Conservation (phyloP, 768 basidiomycete species). For the Suillus hirtellus region DNA sequence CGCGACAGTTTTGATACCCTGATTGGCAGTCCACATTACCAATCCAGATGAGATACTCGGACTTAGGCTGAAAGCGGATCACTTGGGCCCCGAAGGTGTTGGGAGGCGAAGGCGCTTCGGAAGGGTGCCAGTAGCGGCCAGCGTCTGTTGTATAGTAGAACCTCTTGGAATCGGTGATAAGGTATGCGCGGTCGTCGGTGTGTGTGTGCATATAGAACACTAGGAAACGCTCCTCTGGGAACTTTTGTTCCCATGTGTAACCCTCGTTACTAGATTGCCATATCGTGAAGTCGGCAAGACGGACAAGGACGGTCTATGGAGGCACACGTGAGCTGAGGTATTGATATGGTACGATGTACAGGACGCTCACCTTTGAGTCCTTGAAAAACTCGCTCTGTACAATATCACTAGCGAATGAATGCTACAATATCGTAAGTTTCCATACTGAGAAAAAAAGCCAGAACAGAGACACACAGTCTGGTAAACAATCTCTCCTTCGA, state of each 20-base stretch:
- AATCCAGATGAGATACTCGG: slow-evolving; percentile 88
- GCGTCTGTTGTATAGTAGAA: slow-evolving; percentile 85
- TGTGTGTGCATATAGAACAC: slow-evolving; percentile 87
- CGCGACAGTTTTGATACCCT: slow-evolving; percentile 58
- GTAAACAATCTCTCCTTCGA: slow-evolving; percentile 75
- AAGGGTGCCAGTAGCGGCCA: slow-evolving; percentile 67
- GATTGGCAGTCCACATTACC: slow-evolving; percentile 70
- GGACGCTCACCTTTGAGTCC: slow-evolving; percentile 58
- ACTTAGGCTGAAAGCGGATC: slow-evolving; percentile 83
- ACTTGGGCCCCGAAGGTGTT: slow-evolving; percentile 77
- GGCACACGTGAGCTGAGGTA: slow-evolving; percentile 6
- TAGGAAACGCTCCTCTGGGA: slow-evolving; percentile 64
- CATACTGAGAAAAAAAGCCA: background rate
- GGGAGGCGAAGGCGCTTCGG: slow-evolving; percentile 64
- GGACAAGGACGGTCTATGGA: slow-evolving; percentile 75
- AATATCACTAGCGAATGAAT: slow-evolving; percentile 63
- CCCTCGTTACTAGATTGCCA: slow-evolving; percentile 98
- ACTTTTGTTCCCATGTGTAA: slow-evolving; percentile 79
- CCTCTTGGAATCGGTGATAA: slow-evolving; percentile 67
- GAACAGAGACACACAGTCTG: slow-evolving; percentile 54
- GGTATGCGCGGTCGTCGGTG: slow-evolving; percentile 80
- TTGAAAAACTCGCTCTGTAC: slow-evolving; percentile 85
- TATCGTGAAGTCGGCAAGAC: slow-evolving; percentile 70
- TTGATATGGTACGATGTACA: background rate
- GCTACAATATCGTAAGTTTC: slow-evolving; percentile 40